Evolutionary conservation across 2,329 filamentous ascomycete species (phyloP).

Genomic region (Rachicladosporium sp.): DNA sequence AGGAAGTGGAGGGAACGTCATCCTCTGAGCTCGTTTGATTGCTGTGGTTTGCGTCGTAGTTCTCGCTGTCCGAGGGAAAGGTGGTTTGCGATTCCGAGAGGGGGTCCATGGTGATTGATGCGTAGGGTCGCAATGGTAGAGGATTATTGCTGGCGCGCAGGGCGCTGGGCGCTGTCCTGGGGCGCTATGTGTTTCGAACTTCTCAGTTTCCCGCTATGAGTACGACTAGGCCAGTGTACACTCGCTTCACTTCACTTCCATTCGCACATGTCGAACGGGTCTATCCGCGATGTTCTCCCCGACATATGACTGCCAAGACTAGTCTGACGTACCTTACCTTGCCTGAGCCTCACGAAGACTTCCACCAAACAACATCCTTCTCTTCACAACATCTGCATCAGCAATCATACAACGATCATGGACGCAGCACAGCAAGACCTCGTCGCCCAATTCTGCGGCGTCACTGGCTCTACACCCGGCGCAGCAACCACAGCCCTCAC

Average conservation of each 20-base stretch:
- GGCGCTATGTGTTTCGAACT: too few relatives aligned
- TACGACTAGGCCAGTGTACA: too few relatives aligned
- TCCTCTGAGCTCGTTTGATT: conserved; percentile 39
- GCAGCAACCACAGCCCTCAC: conserved; percentile 31
- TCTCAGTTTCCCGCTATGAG: too few relatives aligned
- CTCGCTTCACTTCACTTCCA: background rate
- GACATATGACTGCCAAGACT: background rate
- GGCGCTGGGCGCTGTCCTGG: background rate
- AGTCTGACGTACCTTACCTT: background rate
- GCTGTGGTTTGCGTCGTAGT: conserved; percentile 55
- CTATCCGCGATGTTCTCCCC: background rate
- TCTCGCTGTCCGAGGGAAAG: conserved; percentile 72
- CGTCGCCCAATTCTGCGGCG: conserved; percentile 24
- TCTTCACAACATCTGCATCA: background rate
- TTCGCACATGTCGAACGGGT: conserved; percentile 1
- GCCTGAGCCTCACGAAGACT: background rate
- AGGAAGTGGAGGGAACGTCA: conserved; percentile 46
- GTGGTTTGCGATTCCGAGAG: conserved; percentile 64
- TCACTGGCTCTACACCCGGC: conserved; percentile 24
- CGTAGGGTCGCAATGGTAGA: too few relatives aligned
- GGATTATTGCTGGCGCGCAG: too few relatives aligned
- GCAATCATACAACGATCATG: conserved; percentile 14
- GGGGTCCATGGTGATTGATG: conserved; percentile 7
- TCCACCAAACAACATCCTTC: background rate
- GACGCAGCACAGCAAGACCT: conserved; percentile 19